Percentiles rank a stretch among this genome's conserved stretches.
These are phyloP conservation scores for Boletus vermiculosoides DNA, from an alignment of 768 basidiomycete species.

Conservation along the genomic window DNA sequence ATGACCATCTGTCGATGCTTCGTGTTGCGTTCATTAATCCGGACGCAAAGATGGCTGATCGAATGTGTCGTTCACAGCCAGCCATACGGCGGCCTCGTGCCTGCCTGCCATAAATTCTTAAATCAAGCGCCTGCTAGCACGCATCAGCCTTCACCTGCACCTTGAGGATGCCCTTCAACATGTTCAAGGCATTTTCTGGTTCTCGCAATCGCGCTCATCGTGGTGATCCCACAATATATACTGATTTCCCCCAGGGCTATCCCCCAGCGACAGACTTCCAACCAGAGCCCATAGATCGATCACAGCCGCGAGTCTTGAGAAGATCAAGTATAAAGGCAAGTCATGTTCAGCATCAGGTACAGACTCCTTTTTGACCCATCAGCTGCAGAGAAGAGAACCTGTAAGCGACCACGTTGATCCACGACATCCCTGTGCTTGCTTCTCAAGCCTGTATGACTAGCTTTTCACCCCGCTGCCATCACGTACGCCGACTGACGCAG, in stretches of 20 bases:
- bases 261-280: conserved; percentile 27
- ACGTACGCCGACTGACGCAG: conserved; percentile 32
- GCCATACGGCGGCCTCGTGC: conserved; percentile 34
- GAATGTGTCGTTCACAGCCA: conserved; percentile 27
- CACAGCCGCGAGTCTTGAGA: conserved; percentile 27
- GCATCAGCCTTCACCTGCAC: conserved; percentile 15
- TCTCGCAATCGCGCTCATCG: conserved; percentile 33
- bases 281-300: conserved; percentile 18
- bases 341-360: background rate
- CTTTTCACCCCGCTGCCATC: conserved; percentile 35
- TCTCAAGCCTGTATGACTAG: conserved; percentile 15
- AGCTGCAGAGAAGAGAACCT: conserved; percentile 32
- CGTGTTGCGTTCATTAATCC: conserved; percentile 9
- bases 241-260: conserved; percentile 31
- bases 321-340: conserved; percentile 29
- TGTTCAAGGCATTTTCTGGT: conserved; percentile 36
- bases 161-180: conserved; percentile 37
- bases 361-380: conserved; percentile 12
- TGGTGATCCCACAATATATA: conserved; percentile 25
- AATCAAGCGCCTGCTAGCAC: conserved; percentile 1
- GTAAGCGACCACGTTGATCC: conserved; percentile 19
- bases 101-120: conserved; percentile 29
- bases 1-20: background rate
- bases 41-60: conserved; percentile 2
- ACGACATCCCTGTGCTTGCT: conserved; percentile 1